Evolutionary conservation across 176 grass and related monocot species (phyloP), one percentile per base, ranked within the genome.

Genomic region (Oryza glaberrima): DNA sequence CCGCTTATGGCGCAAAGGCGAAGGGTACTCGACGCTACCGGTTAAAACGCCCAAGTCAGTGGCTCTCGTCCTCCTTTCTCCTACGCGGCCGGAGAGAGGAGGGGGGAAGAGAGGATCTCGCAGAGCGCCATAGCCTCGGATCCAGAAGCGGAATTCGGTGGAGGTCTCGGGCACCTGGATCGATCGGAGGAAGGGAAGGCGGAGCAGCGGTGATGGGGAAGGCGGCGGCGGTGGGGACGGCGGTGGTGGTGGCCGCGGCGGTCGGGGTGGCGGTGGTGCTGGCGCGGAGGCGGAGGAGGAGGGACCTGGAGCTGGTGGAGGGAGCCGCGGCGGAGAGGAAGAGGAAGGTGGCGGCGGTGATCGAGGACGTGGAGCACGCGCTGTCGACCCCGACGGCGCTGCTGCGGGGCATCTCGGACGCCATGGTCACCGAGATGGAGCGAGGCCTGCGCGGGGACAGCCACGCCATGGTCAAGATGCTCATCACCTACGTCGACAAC

Each of bases 401-500:
- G 88, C 95, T 97, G 72, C 78, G 92, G 43, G 25, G 87, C 81
- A 92, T 97, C 86, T 87, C 92, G 9, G 95, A 94, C 80, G 95
- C 90, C 74, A 90, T 97, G 86, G 84, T 91, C 32, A 23, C 72
- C 70, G 95, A 97, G 92, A 97, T 97, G 95, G 85, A 97, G 69
- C 91, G 89, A 32, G 95, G 95, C 12, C 92, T 97, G 69, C 73
- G 86, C 74, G 91, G 88, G 45, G 95, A 94, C 71, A 74, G 65
- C 58, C 84, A 90, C 36, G 70, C 77, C 34, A 71, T 65, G 52
- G 84, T 97, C 47, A 97, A 94, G 95, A 97, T 97, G 95, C 92
- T 97, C 69, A 90, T 94, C 56, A 89, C 90, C 86, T 97, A 97
- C 86, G 95, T 97, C 22, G 92, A 97, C 85, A 94, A 92, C 76